A percentile compares a stretch with the other conserved stretches of the same genome.
phyloP scores from a whole-genome alignment of 2,329 filamentous ascomycete species.

The Clonostachys chloroleuca region DNA sequence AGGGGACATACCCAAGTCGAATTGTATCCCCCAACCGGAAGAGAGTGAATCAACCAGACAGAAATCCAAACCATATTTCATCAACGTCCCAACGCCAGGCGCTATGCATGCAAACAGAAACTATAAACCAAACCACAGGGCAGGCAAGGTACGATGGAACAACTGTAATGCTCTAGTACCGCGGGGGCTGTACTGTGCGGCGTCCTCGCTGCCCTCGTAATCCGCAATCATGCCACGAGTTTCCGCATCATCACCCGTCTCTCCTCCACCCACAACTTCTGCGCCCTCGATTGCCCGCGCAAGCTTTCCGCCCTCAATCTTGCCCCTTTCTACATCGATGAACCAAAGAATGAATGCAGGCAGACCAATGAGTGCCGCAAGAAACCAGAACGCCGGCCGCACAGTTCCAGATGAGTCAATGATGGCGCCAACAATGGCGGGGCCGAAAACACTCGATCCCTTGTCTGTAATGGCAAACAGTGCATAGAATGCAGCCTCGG shows the following conservation, averaged over 20 bases:
- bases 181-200: too few relatives aligned
- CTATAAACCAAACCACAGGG: too few relatives aligned
- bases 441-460: conserved; percentile 88
- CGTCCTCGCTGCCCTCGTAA: conserved; percentile 8
- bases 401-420: conserved; percentile 82
- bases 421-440: conserved; percentile 88
- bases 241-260: conserved; percentile 10
- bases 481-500: conserved; percentile 93
- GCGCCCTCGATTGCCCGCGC: conserved; percentile 55
- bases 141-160: too few relatives aligned
- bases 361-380: conserved; percentile 77
- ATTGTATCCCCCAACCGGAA: too few relatives aligned
- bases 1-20: too few relatives aligned
- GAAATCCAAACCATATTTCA: too few relatives aligned
- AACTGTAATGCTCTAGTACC: too few relatives aligned
- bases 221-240: conserved; percentile 17
- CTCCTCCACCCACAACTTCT: conserved; percentile 19
- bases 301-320: conserved; percentile 61
- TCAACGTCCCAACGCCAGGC: neutral
- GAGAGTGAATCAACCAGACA: too few relatives aligned
- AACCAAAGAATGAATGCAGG: conserved; percentile 82
- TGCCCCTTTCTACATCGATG: conserved; percentile 79
- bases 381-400: conserved; percentile 85
- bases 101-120: conserved; percentile 1
- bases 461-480: conserved; percentile 98